phyloP scores from a whole-genome alignment of 148 eudicot genomes.

The Cornus suecica region DNA sequence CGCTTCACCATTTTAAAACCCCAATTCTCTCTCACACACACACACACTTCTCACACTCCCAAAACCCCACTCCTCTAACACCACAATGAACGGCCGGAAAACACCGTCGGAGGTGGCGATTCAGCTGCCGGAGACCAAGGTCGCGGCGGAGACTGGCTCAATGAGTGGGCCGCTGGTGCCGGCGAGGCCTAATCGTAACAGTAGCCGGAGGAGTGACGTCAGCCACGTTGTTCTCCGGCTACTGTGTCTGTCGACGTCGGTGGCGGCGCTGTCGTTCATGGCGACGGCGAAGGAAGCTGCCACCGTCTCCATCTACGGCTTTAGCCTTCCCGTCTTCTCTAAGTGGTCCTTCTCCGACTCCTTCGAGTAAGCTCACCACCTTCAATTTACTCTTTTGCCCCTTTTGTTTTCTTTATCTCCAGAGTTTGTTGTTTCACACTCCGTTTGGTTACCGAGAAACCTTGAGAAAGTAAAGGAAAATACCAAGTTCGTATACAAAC shows the following conservation, averaged over 20 bases:
- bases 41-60: neutral
- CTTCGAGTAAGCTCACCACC: slow-evolving; percentile 52
- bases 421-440: neutral
- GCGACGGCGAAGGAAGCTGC: slow-evolving; percentile 58
- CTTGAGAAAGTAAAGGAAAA: too few species aligned
- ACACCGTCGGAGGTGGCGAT: slow-evolving; percentile 14
- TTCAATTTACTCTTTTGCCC: neutral
- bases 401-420: neutral
- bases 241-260: slow-evolving; percentile 46
- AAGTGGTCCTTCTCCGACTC: slow-evolving; percentile 87
- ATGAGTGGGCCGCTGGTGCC: slow-evolving; percentile 31
- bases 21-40: neutral
- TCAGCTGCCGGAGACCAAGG: slow-evolving; percentile 28
- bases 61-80: neutral
- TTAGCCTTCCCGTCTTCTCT: slow-evolving; percentile 67
- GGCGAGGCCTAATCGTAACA: slow-evolving; percentile 1
- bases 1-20: neutral
- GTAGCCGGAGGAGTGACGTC: slow-evolving; percentile 30
- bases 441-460: neutral
- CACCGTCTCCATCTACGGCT: slow-evolving; percentile 60
- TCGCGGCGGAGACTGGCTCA: slow-evolving; percentile 24
- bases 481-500: too few species aligned
- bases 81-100: neutral
- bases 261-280: slow-evolving; percentile 50
- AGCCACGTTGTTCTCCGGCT: slow-evolving; percentile 42